Percentiles rank a stretch among this genome's conserved stretches.
phyloP scores from a whole-genome alignment of 2,329 filamentous ascomycete species.

The Hypoxylon sp. region DNA sequence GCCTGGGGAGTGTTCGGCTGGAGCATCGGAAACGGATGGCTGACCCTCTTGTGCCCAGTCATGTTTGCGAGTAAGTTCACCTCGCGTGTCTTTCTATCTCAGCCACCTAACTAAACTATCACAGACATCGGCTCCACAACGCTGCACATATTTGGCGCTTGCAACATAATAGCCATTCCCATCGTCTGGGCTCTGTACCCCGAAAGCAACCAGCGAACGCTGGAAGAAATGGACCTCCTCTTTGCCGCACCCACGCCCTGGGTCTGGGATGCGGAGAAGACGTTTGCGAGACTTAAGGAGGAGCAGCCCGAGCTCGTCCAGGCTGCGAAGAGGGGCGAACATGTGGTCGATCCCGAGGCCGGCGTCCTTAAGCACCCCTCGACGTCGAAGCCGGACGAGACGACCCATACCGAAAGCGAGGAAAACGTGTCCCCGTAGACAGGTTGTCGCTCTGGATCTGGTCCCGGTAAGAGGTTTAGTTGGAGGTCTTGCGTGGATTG shows the following conservation, averaged over 20 bases:
- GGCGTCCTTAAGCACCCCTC: conserved; percentile 31
- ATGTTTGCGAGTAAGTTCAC: conserved; percentile 49
- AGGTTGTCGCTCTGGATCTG: neutral
- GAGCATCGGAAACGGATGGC: conserved; percentile 80
- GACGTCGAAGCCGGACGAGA: conserved; percentile 16
- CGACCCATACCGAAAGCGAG: conserved; percentile 32
- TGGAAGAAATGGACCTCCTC: conserved; percentile 81
- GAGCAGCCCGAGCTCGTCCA: conserved; percentile 66
- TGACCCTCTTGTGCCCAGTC: conserved; percentile 46
- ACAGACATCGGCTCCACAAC: conserved; percentile 74
- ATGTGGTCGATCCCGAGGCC: conserved; percentile 49
- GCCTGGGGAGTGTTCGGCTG: conserved; percentile 82
- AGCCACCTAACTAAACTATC: conserved; percentile 18
- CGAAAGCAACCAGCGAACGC: conserved; percentile 78
- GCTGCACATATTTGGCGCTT: conserved; percentile 78
- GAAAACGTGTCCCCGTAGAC: conserved; percentile 14
- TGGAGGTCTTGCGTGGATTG: neutral
- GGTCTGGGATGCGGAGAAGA: conserved; percentile 78
- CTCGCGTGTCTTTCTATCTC: conserved; percentile 34
- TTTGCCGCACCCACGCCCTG: conserved; percentile 76
- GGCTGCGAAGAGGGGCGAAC: conserved; percentile 48
- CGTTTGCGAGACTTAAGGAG: conserved; percentile 71
- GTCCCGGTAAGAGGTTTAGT: neutral
- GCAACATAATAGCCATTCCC: conserved; percentile 74
- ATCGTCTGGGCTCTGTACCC: conserved; percentile 81